Base-by-base conservation (phyloP, 805 yeast species). In the Yarrowia keelungensis region DNA sequence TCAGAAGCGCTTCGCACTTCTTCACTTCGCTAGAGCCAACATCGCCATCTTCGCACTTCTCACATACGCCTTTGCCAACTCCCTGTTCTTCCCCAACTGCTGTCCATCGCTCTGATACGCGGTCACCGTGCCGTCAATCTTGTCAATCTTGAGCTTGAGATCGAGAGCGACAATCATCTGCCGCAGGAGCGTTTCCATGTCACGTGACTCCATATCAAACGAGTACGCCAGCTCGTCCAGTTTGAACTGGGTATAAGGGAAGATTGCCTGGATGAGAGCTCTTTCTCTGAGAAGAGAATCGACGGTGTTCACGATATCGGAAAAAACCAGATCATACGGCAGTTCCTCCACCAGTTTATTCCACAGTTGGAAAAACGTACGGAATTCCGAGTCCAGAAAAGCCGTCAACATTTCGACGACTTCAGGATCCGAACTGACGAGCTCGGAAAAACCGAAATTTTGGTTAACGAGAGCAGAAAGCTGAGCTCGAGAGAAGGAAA, bases 51-150 rank as follows among this genome's bases (percentile, higher is more conserved):
- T 59, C 5, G 65, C 65, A 35, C 42, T 32, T 11, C 65, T 8
- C n/a, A 22, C 11, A 45, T 43, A 59, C 42, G 65, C 41, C 65
- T 59, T 45, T 12, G 65, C 65, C 51, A 59, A 35, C 51, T 35
- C 11, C 35, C 45, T 59, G 14, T 59, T 59, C 51, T 59, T 41
- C 35, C 8, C 26, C 14, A 59, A 22, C 51, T 59, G 65, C 12
- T 45, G 16, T 8, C 51, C 65, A 8, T 59, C 65, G 3, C 15
- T 12, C 46, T 59, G 65, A 42, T 62, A 49, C 12, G 67, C 56
- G 10, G 45, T 62, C n/a, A 62, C 67, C 2, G 67, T 62, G 2
- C 67, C 67, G 47, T 49, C 56, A 49, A 62, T 49, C 46, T 62
- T 62, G 39, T 62, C 67, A 38, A 62, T 62, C 26, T 38, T 47